Evolutionary conservation across 495 filamentous ascomycete genomes (phyloP).

Genomic region (Daldinia grandis): DNA sequence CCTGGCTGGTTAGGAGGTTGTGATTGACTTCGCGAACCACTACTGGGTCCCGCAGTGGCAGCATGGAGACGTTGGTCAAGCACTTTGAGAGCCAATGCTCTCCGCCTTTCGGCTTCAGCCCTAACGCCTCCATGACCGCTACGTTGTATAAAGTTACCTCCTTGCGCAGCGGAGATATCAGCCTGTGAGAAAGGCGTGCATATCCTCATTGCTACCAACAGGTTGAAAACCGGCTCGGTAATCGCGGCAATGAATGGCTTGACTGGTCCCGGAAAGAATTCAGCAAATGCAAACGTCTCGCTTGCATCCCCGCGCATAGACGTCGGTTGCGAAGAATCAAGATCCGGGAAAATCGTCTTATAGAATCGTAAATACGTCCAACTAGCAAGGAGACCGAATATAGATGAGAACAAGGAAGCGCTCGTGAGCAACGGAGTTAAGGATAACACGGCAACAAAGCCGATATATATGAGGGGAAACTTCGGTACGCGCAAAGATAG

Average conservation of each 20-base stretch:
- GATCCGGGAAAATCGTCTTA: constrained; percentile 72
- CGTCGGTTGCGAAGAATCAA: constrained; percentile 68
- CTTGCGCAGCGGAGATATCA: constrained; percentile 77
- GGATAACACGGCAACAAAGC: constrained; percentile 77
- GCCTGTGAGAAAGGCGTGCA: constrained; percentile 88
- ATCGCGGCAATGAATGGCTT: constrained; percentile 79
- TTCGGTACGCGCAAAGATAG: constrained; percentile 88
- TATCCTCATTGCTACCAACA: constrained; percentile 75
- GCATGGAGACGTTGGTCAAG: constrained; percentile 91
- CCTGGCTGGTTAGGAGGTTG: constrained; percentile 50
- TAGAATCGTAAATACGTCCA: constrained; percentile 99
- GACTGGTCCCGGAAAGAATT: constrained; percentile 90
- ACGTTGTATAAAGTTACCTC: constrained; percentile 61
- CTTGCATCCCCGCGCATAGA: constrained; percentile 84
- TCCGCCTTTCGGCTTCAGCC: constrained; percentile 90
- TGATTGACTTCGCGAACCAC: constrained; percentile 51
- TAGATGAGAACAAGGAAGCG: constrained; percentile 81
- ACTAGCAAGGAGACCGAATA: constrained; percentile 83
- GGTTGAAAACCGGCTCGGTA: constrained; percentile 75
- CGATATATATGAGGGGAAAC: constrained; percentile 86
- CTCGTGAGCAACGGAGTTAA: constrained; percentile 84
- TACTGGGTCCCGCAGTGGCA: constrained; percentile 64
- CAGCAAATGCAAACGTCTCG: constrained; percentile 93
- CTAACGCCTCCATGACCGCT: constrained; percentile 74
- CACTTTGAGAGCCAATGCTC: constrained; percentile 88